phyloP scores from a whole-genome alignment of 164 flowering plant species.

The Buxus sempervirens region DNA sequence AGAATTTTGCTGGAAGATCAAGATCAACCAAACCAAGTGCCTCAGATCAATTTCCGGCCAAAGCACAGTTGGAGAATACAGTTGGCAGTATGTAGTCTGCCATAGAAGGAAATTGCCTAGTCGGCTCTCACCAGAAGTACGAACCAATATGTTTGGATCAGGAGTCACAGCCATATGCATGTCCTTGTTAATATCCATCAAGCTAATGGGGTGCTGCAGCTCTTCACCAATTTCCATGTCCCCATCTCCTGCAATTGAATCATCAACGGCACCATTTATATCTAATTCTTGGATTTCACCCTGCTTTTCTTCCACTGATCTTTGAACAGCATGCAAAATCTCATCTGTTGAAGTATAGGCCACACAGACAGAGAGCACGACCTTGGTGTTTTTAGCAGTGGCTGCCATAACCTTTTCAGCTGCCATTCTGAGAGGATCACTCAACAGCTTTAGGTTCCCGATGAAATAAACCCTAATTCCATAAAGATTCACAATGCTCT shows the following conservation, averaged over 20 bases:
- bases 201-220: too few relatives aligned
- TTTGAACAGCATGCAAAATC: conserved; percentile 8
- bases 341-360: conserved; percentile 10
- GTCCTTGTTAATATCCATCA: conserved; percentile 61
- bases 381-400: background rate
- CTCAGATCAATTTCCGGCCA: conserved; percentile 78
- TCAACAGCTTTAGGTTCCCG: background rate
- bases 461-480: background rate
- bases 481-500: background rate
- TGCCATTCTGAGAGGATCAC: background rate
- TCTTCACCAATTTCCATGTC: background rate
- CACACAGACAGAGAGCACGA: conserved; percentile 7
- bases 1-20: conserved; percentile 48
- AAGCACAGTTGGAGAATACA: conserved; percentile 54
- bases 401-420: background rate
- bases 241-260: background rate
- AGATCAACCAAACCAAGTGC: conserved; percentile 60
- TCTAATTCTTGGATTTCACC: conserved; percentile 10
- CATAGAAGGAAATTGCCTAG: conserved; percentile 86
- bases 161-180: conserved; percentile 63
- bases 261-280: background rate
- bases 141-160: conserved; percentile 67
- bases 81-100: conserved; percentile 48
- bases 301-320: background rate
- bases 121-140: conserved; percentile 75